Evolutionary conservation across 768 basidiomycete genomes (phyloP).

Genomic region (Imleria badia): DNA sequence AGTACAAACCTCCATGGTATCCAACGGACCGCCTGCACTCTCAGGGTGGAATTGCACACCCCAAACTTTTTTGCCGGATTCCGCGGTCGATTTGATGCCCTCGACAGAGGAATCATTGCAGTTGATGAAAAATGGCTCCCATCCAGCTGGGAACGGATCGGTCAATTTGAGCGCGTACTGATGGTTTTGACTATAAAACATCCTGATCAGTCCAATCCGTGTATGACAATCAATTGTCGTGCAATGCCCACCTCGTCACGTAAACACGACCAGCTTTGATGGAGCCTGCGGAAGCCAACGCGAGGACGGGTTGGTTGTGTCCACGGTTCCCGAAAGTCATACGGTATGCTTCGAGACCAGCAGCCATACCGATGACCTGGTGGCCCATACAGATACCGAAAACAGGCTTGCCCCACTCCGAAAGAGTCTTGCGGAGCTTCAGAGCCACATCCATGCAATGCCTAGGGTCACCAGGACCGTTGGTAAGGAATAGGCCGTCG

Average conservation of each 20-base stretch:
- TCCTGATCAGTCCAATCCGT: conserved; percentile 1
- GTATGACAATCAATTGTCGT: background rate
- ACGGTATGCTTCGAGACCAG: conserved; percentile 92
- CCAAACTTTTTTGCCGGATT: conserved; percentile 91
- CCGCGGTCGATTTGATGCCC: conserved; percentile 92
- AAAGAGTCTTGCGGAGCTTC: conserved; percentile 76
- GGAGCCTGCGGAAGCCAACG: conserved; percentile 88
- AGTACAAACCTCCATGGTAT: conserved; percentile 85
- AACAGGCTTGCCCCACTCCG: conserved; percentile 90
- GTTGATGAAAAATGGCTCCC: conserved; percentile 99
- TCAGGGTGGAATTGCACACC: conserved; percentile 99
- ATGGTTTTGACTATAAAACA: conserved; percentile 77
- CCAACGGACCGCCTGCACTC: conserved; percentile 96
- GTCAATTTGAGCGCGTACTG: conserved; percentile 95
- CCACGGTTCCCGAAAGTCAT: conserved; percentile 99
- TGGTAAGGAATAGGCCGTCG: conserved; percentile 94
- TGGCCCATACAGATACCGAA: conserved; percentile 99
- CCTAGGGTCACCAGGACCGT: conserved; percentile 93
- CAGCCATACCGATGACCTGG: conserved; percentile 96
- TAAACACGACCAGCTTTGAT: conserved; percentile 97
- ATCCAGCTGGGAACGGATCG: conserved; percentile 94
- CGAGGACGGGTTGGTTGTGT: conserved; percentile 98
- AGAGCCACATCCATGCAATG: conserved; percentile 85
- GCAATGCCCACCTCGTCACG: conserved; percentile 72
- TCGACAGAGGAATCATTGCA: conserved; percentile 99